These are phyloP conservation scores for Tolypocladium amazonense DNA, from an alignment of 2,329 filamentous ascomycete species.

Conservation along the genomic window DNA sequence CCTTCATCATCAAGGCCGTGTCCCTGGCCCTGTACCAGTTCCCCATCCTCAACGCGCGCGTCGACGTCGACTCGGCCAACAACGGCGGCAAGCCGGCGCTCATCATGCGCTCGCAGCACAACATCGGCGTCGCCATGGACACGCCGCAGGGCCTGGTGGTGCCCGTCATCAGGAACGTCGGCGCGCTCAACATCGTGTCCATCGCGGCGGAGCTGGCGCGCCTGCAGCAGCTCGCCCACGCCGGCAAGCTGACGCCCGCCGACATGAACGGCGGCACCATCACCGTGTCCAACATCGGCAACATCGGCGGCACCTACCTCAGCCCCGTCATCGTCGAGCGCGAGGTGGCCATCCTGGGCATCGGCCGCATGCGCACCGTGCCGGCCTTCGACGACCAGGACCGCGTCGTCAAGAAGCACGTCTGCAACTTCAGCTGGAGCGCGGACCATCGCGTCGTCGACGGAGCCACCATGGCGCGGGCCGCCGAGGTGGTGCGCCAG, in stretches of 20 bases:
- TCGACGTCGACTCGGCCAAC: conserved; percentile 49
- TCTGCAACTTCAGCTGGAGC: conserved; percentile 91
- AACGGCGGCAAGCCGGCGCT: conserved; percentile 57
- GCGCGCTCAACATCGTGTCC: conserved; percentile 61
- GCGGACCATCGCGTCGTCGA: conserved; percentile 92
- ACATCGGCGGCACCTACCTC: conserved; percentile 85
- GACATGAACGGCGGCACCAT: conserved; percentile 85
- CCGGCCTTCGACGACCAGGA: conserved; percentile 62
- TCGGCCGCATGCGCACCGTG: conserved; percentile 70
- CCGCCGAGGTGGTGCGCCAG: conserved; percentile 68
- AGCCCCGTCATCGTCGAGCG: conserved; percentile 82
- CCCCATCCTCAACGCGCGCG: conserved; percentile 77
- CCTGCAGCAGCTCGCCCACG: conserved; percentile 60
- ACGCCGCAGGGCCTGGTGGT: conserved; percentile 81
- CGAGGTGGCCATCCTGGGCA: conserved; percentile 84
- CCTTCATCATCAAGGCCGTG: conserved; percentile 92
- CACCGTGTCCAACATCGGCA: conserved; percentile 94
- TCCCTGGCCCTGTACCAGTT: conserved; percentile 74
- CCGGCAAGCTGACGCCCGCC: conserved; percentile 61
- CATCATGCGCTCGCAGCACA: conserved; percentile 73
- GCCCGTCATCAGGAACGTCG: conserved; percentile 81
- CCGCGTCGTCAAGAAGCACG: conserved; percentile 61
- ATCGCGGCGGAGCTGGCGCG: conserved; percentile 68
- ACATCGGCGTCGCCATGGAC: conserved; percentile 94
- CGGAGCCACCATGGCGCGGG: conserved; percentile 86